Conservation (phyloP, 306 rosid species). For the Ormosia semicastrata region DNA sequence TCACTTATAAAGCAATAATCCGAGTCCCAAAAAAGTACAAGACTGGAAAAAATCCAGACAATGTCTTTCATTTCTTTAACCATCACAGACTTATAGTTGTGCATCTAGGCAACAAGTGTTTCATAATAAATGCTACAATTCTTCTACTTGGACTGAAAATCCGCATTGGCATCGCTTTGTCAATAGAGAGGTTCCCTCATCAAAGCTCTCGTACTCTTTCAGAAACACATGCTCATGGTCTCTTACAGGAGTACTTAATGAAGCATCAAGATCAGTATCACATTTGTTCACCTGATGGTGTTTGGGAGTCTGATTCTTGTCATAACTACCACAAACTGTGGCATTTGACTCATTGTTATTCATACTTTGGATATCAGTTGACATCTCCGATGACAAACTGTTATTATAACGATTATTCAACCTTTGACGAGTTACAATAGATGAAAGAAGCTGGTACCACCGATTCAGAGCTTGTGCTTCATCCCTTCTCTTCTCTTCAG, state of each 20-base stretch:
- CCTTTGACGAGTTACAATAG: slow-evolving; percentile 81
- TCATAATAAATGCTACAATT: slow-evolving; percentile 44
- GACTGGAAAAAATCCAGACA: neutral
- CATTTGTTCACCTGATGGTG: slow-evolving; percentile 13
- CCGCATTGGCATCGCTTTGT: slow-evolving; percentile 82
- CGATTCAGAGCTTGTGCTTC: slow-evolving; percentile 69
- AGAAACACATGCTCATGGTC: slow-evolving; percentile 77
- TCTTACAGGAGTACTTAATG: slow-evolving; percentile 26
- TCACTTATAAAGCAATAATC: neutral
- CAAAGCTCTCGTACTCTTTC: slow-evolving; percentile 63
- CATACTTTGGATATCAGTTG: slow-evolving; percentile 18
- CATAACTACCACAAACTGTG: slow-evolving; percentile 27
- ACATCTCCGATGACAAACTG: slow-evolving; percentile 33
- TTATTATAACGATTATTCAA: slow-evolving; percentile 63
- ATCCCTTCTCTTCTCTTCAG: slow-evolving; percentile 68
- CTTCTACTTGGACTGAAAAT: slow-evolving; percentile 84
- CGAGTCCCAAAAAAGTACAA: neutral
- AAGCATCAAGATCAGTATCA: slow-evolving; percentile 18
- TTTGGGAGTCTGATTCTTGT: slow-evolving; percentile 30
- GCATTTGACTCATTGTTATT: slow-evolving; percentile 29
- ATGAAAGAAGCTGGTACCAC: slow-evolving; percentile 96
- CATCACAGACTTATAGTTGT: neutral
- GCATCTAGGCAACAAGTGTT: neutral
- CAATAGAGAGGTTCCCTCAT: slow-evolving; percentile 51
- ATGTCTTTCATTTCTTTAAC: slow-evolving; percentile 4